These are phyloP conservation scores for Metroxylon sagu DNA, from an alignment of 176 grass and related monocot genomes.

Conservation along the genomic window DNA sequence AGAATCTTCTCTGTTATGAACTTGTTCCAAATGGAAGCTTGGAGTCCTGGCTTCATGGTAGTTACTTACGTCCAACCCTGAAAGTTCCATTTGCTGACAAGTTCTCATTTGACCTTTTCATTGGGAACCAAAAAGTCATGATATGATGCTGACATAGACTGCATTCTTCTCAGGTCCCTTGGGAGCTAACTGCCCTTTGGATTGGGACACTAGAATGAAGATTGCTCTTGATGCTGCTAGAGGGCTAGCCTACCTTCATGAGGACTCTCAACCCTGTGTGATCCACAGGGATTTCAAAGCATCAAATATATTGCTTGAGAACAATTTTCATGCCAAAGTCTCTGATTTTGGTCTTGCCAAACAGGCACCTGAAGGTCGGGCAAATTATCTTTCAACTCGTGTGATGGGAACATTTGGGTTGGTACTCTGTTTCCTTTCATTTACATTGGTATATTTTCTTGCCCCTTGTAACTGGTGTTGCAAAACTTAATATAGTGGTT, in stretches of 20 bases:
- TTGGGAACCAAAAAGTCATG: background rate
- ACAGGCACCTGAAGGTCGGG: slow-evolving; percentile 85
- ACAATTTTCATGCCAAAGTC: slow-evolving; percentile 96
- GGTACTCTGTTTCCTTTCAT: slow-evolving; percentile 17
- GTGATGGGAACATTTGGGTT: slow-evolving; percentile 99
- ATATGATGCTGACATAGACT: background rate
- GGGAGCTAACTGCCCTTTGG: slow-evolving; percentile 74
- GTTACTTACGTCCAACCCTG: background rate
- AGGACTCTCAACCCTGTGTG: slow-evolving; percentile 97
- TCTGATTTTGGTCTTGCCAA: slow-evolving; percentile 98
- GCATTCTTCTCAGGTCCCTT: slow-evolving; percentile 47
- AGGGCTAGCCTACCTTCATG: slow-evolving; percentile 89
- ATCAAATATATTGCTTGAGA: slow-evolving; percentile 97
- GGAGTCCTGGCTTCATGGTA: slow-evolving; percentile 99
- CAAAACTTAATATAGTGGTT: background rate
- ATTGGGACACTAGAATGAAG: slow-evolving; percentile 96
- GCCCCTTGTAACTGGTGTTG: too few relatives aligned
- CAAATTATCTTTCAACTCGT: slow-evolving; percentile 96
- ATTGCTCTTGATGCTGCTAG: slow-evolving; percentile 98
- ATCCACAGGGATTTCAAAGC: slow-evolving; percentile 99
- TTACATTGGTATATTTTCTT: background rate
- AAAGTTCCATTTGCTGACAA: too few relatives aligned
- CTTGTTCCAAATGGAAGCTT: slow-evolving; percentile 97
- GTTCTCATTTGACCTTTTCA: too few relatives aligned
- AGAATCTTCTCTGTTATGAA: slow-evolving; percentile 92